Evolutionary conservation across 2,329 filamentous ascomycete species (phyloP).

Genomic region (Pseudocercospora eumusae): DNA sequence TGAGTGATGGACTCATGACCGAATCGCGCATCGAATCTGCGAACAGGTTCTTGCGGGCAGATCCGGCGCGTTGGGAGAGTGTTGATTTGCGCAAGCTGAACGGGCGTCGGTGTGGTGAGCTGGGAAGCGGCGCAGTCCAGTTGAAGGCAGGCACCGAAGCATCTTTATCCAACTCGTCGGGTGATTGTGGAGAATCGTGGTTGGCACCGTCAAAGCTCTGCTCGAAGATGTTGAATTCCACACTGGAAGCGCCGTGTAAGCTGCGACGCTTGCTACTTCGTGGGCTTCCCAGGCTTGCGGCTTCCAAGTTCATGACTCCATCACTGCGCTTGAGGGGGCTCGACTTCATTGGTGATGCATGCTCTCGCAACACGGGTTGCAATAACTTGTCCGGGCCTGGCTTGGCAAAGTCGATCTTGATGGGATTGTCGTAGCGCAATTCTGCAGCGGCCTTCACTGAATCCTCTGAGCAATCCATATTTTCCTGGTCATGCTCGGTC

Average conservation of each 20-base stretch:
- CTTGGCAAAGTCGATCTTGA: conserved; percentile 51
- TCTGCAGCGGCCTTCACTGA: conserved; percentile 26
- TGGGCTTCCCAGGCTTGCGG: conserved; percentile 75
- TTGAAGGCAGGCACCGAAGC: conserved; percentile 39
- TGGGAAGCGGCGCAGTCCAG: conserved; percentile 38
- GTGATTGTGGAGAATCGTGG: conserved; percentile 30
- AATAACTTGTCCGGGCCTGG: conserved; percentile 51
- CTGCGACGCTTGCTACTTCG: conserved; percentile 84
- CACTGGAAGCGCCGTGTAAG: conserved; percentile 68
- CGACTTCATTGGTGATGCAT: conserved; percentile 59
- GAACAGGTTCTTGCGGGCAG: conserved; percentile 43
- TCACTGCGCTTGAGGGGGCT: conserved; percentile 93
- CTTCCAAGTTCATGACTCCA: conserved; percentile 83
- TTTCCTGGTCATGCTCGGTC: conserved; percentile 50
- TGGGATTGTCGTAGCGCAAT: conserved; percentile 45
- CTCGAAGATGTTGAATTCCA: conserved; percentile 77
- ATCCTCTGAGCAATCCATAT: conserved; percentile 37
- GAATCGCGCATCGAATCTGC: conserved; percentile 39
- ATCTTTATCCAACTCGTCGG: conserved; percentile 38
- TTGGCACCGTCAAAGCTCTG: conserved; percentile 43
- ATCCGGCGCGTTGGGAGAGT: conserved; percentile 74
- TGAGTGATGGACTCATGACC: conserved; percentile 33
- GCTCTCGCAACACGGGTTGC: conserved; percentile 48
- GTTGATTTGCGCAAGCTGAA: conserved; percentile 73
- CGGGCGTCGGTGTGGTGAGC: conserved; percentile 39